A percentile compares a stretch with the other conserved stretches of the same genome.
phyloP scores from a whole-genome alignment of 208 protist species.

The Wallacemonas collosoma region DNA sequence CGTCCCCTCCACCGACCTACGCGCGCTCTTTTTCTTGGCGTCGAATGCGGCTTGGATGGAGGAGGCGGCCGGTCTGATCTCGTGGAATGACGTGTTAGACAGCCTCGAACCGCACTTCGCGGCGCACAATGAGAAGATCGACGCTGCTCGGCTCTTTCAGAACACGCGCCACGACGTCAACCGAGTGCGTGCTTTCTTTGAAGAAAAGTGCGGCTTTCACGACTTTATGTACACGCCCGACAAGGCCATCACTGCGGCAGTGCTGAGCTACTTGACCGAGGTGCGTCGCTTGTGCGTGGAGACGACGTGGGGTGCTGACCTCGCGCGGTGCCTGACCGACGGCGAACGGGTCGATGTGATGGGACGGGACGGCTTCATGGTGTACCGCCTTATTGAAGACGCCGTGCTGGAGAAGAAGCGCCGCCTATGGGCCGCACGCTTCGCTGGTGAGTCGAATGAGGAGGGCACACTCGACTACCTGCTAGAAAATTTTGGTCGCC shows the following conservation, averaged over 20 bases:
- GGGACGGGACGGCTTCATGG: conserved; percentile 70
- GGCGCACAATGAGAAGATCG: conserved; percentile 74
- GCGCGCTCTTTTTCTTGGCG: conserved; percentile 79
- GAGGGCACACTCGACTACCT: conserved; percentile 89
- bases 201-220: conserved; percentile 90
- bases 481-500: conserved; percentile 89
- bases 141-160: conserved; percentile 75
- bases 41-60: conserved; percentile 44
- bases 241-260: conserved; percentile 82
- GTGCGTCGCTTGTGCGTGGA: conserved; percentile 70
- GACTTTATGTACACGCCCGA: conserved; percentile 91
- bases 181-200: conserved; percentile 78
- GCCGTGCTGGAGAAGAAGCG: conserved; percentile 82
- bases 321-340: conserved; percentile 70
- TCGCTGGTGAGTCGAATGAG: conserved; percentile 84
- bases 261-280: conserved; percentile 77
- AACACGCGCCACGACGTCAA: conserved; percentile 78
- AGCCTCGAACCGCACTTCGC: conserved; percentile 44
- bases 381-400: conserved; percentile 83
- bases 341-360: conserved; percentile 70
- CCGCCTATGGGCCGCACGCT: conserved; percentile 78
- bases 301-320: conserved; percentile 66
- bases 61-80: conserved; percentile 28
- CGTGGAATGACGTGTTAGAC: conserved; percentile 71
- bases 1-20: conserved; percentile 63